A percentile compares a stretch with the other conserved stretches of the same genome.
Evolutionary conservation across 2,329 filamentous ascomycete species (phyloP).

Genomic region (Fusarium virguliforme): DNA sequence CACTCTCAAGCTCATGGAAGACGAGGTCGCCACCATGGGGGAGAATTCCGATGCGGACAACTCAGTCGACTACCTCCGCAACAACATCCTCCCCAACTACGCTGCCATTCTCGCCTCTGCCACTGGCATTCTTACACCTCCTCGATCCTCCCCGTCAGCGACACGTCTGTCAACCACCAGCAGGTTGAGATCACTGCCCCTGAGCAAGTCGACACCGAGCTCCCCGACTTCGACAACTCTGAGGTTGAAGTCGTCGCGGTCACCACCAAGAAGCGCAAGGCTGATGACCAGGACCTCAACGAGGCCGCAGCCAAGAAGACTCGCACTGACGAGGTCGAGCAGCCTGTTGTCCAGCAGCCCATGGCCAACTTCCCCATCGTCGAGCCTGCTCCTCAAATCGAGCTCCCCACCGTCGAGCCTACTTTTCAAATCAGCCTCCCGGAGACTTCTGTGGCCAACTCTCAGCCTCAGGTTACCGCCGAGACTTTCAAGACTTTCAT

Average conservation of each 20-base stretch:
- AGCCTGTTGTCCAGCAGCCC: not conserved
- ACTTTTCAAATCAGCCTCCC: not conserved
- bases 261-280: constrained; percentile 13
- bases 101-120: not conserved
- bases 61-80: too few relatives aligned
- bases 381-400: too few relatives aligned
- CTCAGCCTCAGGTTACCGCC: not conserved
- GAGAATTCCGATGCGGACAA: too few relatives aligned
- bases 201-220: too few relatives aligned
- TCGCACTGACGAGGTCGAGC: not conserved
- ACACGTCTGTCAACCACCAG: not conserved
- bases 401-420: too few relatives aligned
- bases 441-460: not conserved
- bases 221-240: too few relatives aligned
- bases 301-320: constrained; percentile 2
- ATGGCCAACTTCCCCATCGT: too few relatives aligned
- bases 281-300: not conserved
- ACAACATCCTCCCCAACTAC: too few relatives aligned
- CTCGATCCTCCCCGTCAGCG: not conserved
- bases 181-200: not conserved
- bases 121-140: not conserved
- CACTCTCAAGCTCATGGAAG: too few relatives aligned
- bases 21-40: too few relatives aligned
- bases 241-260: too few relatives aligned
- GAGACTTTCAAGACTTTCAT: not conserved